Evolutionary conservation across 331 rosid genomes (phyloP), one percentile per base, ranked within the genome.

Genomic region (Ulmus americana): DNA sequence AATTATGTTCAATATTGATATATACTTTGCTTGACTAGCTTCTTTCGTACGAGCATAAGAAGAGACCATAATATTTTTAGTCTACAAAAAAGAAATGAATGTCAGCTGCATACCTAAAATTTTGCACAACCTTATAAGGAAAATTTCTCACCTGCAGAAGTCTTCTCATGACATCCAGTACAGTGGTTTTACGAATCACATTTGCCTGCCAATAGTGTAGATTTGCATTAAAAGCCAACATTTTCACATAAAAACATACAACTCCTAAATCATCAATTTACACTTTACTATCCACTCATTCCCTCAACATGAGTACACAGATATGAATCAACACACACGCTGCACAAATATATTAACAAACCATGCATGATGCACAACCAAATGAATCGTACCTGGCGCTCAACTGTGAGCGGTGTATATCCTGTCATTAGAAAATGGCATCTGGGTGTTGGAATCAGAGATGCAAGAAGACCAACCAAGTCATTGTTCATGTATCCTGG

Each of bases 401-500:
- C 98, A 35, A 92, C 98, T 54, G 98, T 92, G 74, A 92, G 84
- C 10, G 98, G 97, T 0, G 98, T 92, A 76, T 92, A 92, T 70
- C 98, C 98, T 44, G 98, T 92, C 98, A 92, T 92, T 66, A 92
- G 95, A 81, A 92, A 92, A 76, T 92, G 98, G 75, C 98, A 92
- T 82, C 97, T 80, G 62, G 98, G 96, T 46, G 98, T 92, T 39
- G 97, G 96, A 82, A 92, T 92, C 68, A 92, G 75, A 38, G 98
- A 92, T 49, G 98, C 95, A 70, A 92, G 95, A 62, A 92, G 98
- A 71, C 98, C 98, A 72, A 92, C 98, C 83, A 92, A 83, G 76
- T 92, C 97, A 79, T 92, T 92, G 82, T 92, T 92, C 98, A 92
- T 92, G 87, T 92, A 92, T 45, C 98, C 98, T 58, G 98, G 97